A percentile compares a stretch with the other conserved stretches of the same genome.
These are phyloP conservation scores for Scenedesmus sp. DNA, from an alignment of 163 green algal species.

Conservation along the genomic window DNA sequence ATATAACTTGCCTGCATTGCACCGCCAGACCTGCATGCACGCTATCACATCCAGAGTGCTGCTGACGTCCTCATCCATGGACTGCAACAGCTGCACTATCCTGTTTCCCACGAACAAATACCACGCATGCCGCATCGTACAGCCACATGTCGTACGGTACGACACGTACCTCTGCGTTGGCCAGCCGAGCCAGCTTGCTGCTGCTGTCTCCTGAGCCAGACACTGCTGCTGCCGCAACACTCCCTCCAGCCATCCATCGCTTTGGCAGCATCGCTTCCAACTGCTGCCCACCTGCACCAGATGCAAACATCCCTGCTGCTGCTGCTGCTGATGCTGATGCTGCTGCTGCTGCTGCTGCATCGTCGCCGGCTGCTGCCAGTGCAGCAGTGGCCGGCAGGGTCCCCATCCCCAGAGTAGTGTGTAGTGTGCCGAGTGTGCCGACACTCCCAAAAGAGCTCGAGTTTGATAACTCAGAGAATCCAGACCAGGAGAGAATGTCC, in stretches of 20 bases:
- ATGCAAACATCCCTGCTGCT: not conserved
- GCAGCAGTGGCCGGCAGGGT: not conserved
- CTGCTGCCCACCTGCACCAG: not conserved
- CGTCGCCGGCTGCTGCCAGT: not conserved
- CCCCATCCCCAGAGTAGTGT: not conserved
- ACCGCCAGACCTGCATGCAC: not conserved
- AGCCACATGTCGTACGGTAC: not conserved
- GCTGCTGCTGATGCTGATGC: not conserved
- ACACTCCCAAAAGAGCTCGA: not conserved
- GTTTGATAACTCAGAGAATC: not conserved
- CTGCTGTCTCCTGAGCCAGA: not conserved
- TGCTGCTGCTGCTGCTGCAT: not conserved
- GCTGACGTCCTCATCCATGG: not conserved
- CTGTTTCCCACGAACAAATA: not conserved
- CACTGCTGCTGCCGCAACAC: not conserved
- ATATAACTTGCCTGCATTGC: not conserved
- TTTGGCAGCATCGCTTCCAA: not conserved
- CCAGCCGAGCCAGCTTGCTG: conserved; percentile 14
- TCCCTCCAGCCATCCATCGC: not conserved
- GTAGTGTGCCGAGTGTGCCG: not conserved
- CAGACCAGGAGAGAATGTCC: conserved; percentile 1
- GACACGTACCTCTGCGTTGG: conserved; percentile 7
- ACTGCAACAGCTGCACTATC: too few relatives aligned
- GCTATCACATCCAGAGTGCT: not conserved
- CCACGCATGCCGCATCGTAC: not conserved